Percentiles rank a stretch among this genome's conserved stretches.
These are phyloP conservation scores for Heteromeles arbutifolia DNA, from an alignment of 306 rosid species.

Conservation along the genomic window DNA sequence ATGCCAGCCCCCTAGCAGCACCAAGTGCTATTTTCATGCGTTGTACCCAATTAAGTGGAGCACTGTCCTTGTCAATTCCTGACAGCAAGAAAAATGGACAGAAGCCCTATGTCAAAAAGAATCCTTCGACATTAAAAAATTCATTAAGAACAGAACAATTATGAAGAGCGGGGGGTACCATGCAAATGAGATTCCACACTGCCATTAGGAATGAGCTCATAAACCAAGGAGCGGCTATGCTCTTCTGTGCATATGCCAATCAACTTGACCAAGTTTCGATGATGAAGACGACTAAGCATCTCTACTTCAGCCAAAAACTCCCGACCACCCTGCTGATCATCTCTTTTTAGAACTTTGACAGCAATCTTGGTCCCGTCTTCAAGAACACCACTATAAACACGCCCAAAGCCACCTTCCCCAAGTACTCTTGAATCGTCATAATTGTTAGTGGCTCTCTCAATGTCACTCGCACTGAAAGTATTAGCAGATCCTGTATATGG, in stretches of 20 bases:
- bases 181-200: slow-evolving; percentile 96
- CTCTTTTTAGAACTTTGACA: slow-evolving; percentile 86
- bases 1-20: slow-evolving; percentile 91
- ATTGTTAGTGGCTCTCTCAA: slow-evolving; percentile 67
- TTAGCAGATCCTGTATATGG: slow-evolving; percentile 80
- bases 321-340: slow-evolving; percentile 92
- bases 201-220: slow-evolving; percentile 93
- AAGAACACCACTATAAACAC: slow-evolving; percentile 72
- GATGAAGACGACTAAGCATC: slow-evolving; percentile 99
- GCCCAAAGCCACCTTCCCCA: slow-evolving; percentile 99
- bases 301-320: slow-evolving; percentile 96
- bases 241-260: slow-evolving; percentile 83
- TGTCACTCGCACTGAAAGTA: slow-evolving; percentile 67
- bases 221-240: slow-evolving; percentile 71
- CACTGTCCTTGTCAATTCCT: slow-evolving; percentile 69
- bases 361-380: slow-evolving; percentile 81
- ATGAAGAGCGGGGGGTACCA: slow-evolving; percentile 37
- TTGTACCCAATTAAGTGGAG: slow-evolving; percentile 70
- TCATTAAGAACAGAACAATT: not conserved
- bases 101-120: slow-evolving; percentile 10
- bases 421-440: slow-evolving; percentile 61
- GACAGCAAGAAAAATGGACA: slow-evolving; percentile 17
- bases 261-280: slow-evolving; percentile 88
- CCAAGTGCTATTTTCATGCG: slow-evolving; percentile 95
- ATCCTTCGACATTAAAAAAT: not conserved